phyloP scores from a whole-genome alignment of 1,284 basidiomycete genomes.

The Erythrobasidium hasegawianum region DNA sequence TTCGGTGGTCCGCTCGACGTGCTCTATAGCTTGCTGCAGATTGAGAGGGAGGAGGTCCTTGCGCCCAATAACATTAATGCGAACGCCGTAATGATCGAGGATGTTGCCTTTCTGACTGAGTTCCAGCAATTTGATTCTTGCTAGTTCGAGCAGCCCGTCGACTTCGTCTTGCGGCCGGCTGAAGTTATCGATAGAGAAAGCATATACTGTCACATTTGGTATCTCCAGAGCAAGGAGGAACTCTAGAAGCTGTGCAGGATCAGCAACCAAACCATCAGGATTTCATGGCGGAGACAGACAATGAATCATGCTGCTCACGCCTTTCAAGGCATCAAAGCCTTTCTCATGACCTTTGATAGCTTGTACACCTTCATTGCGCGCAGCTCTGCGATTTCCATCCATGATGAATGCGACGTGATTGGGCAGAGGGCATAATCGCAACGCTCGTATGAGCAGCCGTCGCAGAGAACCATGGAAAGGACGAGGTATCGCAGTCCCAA shows the following conservation, averaged over 20 bases:
- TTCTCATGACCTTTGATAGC: slow-evolving; percentile 75
- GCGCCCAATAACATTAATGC: slow-evolving; percentile 77
- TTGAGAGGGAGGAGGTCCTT: slow-evolving; percentile 69
- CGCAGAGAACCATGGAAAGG: slow-evolving; percentile 29
- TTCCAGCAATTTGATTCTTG: slow-evolving; percentile 74
- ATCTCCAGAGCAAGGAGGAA: slow-evolving; percentile 73
- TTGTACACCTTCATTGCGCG: slow-evolving; percentile 63
- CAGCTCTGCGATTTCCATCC: slow-evolving; percentile 95
- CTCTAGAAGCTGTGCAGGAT: slow-evolving; percentile 63
- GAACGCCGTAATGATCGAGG: slow-evolving; percentile 64
- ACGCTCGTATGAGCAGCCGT: slow-evolving; percentile 38
- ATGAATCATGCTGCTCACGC: slow-evolving; percentile 54
- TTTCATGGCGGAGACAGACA: not conserved
- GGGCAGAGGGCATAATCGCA: slow-evolving; percentile 70
- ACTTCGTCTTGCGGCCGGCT: slow-evolving; percentile 83
- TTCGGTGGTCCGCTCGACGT: slow-evolving; percentile 75
- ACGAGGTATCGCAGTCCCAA: slow-evolving; percentile 18
- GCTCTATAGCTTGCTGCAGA: slow-evolving; percentile 66
- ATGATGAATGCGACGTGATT: slow-evolving; percentile 92
- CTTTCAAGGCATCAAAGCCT: slow-evolving; percentile 75
- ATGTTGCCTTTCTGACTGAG: slow-evolving; percentile 75
- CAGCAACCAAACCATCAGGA: not conserved
- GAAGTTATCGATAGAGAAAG: slow-evolving; percentile 97
- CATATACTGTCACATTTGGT: slow-evolving; percentile 83
- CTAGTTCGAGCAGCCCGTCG: slow-evolving; percentile 77